A percentile compares a stretch with the other conserved stretches of the same genome.
Conservation (phyloP, 306 rosid genomes). For the Abrus precatorius region DNA sequence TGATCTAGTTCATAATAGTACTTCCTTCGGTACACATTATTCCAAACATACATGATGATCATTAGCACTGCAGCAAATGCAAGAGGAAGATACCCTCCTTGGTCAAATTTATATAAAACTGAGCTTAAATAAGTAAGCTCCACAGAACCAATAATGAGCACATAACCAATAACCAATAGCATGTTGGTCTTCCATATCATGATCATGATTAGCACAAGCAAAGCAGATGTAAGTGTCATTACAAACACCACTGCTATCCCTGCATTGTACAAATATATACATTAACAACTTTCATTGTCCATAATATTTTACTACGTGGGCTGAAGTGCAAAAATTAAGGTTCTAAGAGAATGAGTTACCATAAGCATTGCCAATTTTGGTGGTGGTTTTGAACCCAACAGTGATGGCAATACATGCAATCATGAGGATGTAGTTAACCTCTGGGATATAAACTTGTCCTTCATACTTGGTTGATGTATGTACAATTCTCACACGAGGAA, state of each 20-base stretch:
- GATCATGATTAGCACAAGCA: constrained; percentile 76
- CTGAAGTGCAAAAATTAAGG: background rate
- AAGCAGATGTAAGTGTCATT: constrained; percentile 76
- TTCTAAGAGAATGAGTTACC: constrained; percentile 50
- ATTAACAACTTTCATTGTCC: background rate
- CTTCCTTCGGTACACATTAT: constrained; percentile 70
- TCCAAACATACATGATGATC: constrained; percentile 79
- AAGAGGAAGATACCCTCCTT: constrained; percentile 92
- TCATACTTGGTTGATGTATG: constrained; percentile 76
- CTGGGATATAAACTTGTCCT: constrained; percentile 86
- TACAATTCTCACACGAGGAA: constrained; percentile 79
- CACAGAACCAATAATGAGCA: constrained; percentile 61
- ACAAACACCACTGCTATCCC: constrained; percentile 96
- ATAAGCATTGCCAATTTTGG: constrained; percentile 78
- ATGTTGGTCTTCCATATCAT: constrained; percentile 87
- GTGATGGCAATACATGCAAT: constrained; percentile 77
- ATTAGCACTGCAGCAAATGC: constrained; percentile 66
- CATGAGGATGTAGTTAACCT: constrained; percentile 79
- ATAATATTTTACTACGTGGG: background rate
- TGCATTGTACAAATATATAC: constrained; percentile 41
- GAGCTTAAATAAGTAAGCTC: constrained; percentile 79
- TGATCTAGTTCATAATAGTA: constrained; percentile 67
- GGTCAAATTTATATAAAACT: constrained; percentile 76
- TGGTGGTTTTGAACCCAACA: constrained; percentile 60
- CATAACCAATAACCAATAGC: constrained; percentile 57